Conservation (phyloP, 805 yeast species). For the Starmerella davenportii region DNA sequence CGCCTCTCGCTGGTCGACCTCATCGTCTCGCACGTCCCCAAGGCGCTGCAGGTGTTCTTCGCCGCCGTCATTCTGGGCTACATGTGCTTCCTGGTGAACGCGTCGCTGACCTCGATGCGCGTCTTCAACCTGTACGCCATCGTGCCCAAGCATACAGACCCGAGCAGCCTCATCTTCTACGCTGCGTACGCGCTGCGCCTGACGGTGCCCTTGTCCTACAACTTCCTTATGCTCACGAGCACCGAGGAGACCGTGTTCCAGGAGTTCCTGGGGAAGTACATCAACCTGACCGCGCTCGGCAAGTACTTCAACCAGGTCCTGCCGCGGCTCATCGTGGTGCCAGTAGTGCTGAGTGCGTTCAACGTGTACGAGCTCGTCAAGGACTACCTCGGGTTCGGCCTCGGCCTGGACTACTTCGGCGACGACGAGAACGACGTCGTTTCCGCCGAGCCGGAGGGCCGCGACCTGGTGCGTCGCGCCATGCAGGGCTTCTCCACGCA, state of each 20-base stretch:
- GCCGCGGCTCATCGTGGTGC: conserved; percentile 61
- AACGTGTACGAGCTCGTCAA: conserved; percentile 50
- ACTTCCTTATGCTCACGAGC: conserved; percentile 50
- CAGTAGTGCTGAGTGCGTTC: conserved; percentile 44
- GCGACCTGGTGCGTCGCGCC: conserved; percentile 21
- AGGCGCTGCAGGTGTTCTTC: conserved; percentile 26
- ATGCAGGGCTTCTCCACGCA: conserved; percentile 13
- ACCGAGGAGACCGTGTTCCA: conserved; percentile 41
- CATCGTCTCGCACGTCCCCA: conserved; percentile 25
- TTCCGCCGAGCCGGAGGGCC: conserved; percentile 21
- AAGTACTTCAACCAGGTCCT: conserved; percentile 51
- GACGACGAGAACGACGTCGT: conserved; percentile 19
- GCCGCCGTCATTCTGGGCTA: conserved; percentile 36
- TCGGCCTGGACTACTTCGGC: conserved; percentile 24
- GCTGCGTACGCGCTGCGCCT: conserved; percentile 65
- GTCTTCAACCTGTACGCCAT: conserved; percentile 62
- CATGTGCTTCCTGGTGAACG: conserved; percentile 52
- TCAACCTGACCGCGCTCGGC: conserved; percentile 59
- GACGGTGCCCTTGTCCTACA: conserved; percentile 67
- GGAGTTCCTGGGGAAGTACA: conserved; percentile 54
- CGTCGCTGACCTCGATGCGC: conserved; percentile 47
- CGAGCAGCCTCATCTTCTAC: conserved; percentile 58
- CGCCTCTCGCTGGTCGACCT: conserved; percentile 41
- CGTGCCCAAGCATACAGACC: conserved; percentile 52
- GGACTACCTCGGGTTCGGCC: conserved; percentile 25